A percentile compares a stretch with the other conserved stretches of the same genome.
phyloP scores from a whole-genome alignment of 331 rosid genomes.

The Quercus tomentella region DNA sequence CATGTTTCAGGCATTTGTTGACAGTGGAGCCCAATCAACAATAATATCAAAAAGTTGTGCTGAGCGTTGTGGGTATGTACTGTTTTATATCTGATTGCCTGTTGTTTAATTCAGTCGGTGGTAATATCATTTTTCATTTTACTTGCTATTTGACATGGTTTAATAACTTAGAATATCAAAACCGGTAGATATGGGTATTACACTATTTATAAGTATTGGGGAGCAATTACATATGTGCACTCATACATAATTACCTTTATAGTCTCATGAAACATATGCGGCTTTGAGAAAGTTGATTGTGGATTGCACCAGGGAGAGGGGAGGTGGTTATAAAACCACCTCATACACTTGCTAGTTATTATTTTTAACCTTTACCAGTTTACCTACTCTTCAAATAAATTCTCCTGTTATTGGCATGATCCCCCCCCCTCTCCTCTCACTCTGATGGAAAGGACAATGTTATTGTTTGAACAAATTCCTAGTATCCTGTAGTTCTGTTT shows the following conservation, averaged over 20 bases:
- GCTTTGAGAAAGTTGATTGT: not conserved
- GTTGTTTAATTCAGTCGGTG: not conserved
- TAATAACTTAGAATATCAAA: not conserved
- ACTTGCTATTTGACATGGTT: slow-evolving; percentile 7
- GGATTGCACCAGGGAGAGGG: not conserved
- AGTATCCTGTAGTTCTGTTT: not conserved
- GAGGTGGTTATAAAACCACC: not conserved
- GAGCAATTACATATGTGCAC: not conserved
- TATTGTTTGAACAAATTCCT: not conserved
- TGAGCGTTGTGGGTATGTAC: slow-evolving; percentile 89
- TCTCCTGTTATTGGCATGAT: not conserved
- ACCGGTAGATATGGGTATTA: not conserved
- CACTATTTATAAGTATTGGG: not conserved
- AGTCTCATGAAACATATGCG: not conserved
- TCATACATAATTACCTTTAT: not conserved
- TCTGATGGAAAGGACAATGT: not conserved
- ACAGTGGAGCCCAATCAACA: slow-evolving; percentile 98
- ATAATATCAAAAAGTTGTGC: slow-evolving; percentile 97
- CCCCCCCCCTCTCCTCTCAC: no score
- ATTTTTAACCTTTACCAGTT: not conserved
- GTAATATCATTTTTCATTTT: slow-evolving; percentile 3
- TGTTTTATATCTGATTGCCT: slow-evolving; percentile 12
- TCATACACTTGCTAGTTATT: not conserved
- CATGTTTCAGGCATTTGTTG: slow-evolving; percentile 87
- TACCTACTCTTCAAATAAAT: not conserved